Evolutionary conservation across 345 rosid genomes (phyloP), one percentile per base, ranked within the genome.

Genomic region (Pistacia vera): DNA sequence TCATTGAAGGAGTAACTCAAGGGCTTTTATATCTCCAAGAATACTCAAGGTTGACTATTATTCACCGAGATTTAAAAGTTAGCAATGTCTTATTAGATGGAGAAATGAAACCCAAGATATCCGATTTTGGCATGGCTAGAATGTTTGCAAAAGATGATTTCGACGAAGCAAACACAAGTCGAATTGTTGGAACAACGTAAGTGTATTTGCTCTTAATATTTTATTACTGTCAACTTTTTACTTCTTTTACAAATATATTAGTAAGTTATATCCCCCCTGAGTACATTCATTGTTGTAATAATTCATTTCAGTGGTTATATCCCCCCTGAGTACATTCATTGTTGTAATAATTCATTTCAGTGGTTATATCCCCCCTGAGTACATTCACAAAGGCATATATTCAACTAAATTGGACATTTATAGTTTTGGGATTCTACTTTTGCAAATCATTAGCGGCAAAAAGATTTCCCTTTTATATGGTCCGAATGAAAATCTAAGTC

Each of bases 401-500:
- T 63, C 66, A 2, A 63, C 8, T 17, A 63, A 63, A 63, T 63
- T 17, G 3, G 66, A 63, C 33, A 46, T 63, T 0, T 63, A 63
- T 63, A 63, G 66, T 16, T 63, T 35, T 63, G 66, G 66, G 18
- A 20, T 63, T 63, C 66, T 63, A 2, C 66, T 63, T 5, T 41
- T 33, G 20, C 66, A 63, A 18, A 33, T 63, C 46, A 16, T 63
- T 3, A 63, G 66, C 12, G 56, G 56, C 56, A 52, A 49, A 49
- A 49, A 5, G 14, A 49, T 49, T 49, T 49, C 1, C 14, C 54
- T 49, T 49, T 11, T 49, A 49, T 49, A 49, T 12, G 54, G 54
- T 0, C 13, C 5, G 54, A 49, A 49, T 0, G 54, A 49, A 1
- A 49, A 12, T 49, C 3, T 49, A 13, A 49, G 54, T 12, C 54